phyloP scores from a whole-genome alignment of 2,329 filamentous ascomycete genomes.

The Xylaria polymorpha region DNA sequence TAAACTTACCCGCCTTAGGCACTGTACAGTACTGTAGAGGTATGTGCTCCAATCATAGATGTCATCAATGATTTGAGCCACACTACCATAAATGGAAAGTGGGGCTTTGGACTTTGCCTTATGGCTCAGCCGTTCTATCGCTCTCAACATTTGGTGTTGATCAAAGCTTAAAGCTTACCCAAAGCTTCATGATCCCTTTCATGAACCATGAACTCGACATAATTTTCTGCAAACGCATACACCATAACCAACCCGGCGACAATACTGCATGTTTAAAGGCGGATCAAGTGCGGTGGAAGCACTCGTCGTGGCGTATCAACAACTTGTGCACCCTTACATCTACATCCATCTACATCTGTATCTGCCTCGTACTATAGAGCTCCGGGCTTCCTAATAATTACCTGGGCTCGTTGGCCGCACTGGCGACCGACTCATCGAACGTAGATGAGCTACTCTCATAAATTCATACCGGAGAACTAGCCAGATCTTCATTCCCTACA shows the following conservation, averaged over 20 bases:
- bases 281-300: neutral
- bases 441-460: conserved; percentile 14
- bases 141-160: neutral
- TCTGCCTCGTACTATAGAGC: conserved; percentile 8
- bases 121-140: neutral
- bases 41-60: too few species aligned
- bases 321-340: neutral
- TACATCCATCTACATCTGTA: neutral
- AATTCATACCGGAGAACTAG: neutral
- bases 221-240: conserved; percentile 1
- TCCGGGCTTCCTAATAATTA: neutral
- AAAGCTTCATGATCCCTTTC: conserved; percentile 16
- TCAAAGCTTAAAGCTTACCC: neutral
- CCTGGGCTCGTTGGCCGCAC: conserved; percentile 8
- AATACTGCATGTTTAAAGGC: neutral
- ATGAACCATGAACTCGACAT: neutral
- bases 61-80: neutral
- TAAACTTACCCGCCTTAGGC: too few species aligned
- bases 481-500: neutral
- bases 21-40: too few species aligned
- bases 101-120: neutral
- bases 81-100: conserved; percentile 9
- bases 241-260: neutral
- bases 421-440: conserved; percentile 14
- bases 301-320: neutral